Conservation (phyloP, 148 eudicot genomes). For the Bassia scoparia region DNA sequence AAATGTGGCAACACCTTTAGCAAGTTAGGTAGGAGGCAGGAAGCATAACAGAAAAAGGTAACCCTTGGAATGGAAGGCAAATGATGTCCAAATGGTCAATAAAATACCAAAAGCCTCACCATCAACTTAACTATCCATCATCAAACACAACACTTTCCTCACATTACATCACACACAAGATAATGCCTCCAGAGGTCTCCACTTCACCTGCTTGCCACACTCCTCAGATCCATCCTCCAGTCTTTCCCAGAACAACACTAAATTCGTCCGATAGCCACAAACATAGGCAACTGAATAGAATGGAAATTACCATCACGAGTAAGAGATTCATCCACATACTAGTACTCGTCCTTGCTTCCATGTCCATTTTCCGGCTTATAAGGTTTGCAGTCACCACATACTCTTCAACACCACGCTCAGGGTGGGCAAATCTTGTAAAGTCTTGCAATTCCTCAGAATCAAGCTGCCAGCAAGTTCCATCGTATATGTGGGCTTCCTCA, state of each 20-base stretch:
- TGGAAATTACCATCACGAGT: slow-evolving; percentile 43
- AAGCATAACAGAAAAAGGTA: slow-evolving; percentile 21
- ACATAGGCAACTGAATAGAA: slow-evolving; percentile 24
- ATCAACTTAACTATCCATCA: slow-evolving; percentile 23
- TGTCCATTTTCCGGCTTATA: slow-evolving; percentile 66
- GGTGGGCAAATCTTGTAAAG: slow-evolving; percentile 8
- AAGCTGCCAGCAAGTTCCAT: slow-evolving; percentile 8
- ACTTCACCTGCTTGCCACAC: slow-evolving; percentile 22
- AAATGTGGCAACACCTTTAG: slow-evolving; percentile 14
- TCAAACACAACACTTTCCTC: neutral
- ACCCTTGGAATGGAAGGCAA: slow-evolving; percentile 28
- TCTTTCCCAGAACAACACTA: slow-evolving; percentile 22
- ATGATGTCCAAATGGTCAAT: slow-evolving; percentile 24
- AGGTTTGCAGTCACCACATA: slow-evolving; percentile 44
- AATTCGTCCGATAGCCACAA: slow-evolving; percentile 17
- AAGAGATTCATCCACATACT: slow-evolving; percentile 59
- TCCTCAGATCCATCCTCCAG: slow-evolving; percentile 24
- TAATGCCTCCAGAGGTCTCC: slow-evolving; percentile 52
- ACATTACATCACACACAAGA: slow-evolving; percentile 5
- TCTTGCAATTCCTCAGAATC: slow-evolving; percentile 20
- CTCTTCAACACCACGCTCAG: slow-evolving; percentile 32
- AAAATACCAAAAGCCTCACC: slow-evolving; percentile 2
- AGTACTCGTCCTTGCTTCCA: slow-evolving; percentile 41
- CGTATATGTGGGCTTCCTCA: slow-evolving; percentile 1
- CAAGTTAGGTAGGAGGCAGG: slow-evolving; percentile 26